Base-by-base conservation (phyloP, 306 rosid genomes). In the Prunus davidiana region DNA sequence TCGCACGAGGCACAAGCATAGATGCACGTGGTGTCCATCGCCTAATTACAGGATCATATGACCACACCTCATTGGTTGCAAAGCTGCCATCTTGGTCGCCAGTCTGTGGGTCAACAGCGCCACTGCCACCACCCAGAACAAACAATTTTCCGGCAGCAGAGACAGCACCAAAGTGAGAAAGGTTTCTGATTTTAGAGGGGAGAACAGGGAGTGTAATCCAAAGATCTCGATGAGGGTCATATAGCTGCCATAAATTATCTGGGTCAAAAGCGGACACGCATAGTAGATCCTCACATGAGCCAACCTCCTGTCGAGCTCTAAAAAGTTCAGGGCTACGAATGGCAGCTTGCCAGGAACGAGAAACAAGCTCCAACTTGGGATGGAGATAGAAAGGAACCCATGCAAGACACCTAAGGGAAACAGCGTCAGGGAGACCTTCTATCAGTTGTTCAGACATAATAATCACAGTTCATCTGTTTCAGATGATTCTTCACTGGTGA, bases 81-180 rank as follows among this genome's bases (percentile, higher is more conserved):
- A 96, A 96, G 85, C 88, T 89, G 64, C 99, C 97, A 84, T 92
- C 96, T 50, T 92, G 99, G 79, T 96, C 99, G 54, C 99, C 99
- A 2, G 99, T 95, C 82, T 81, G 84, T 24, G 97, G 99, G 81
- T 95, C 97, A 45, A 95, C 97, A 64, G 92, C 97, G 30, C 87
- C 99, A 76, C 99, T 95, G 25, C 97, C 97, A 79, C 99, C 99
- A 38, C 99, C 99, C 61, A 95, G 86, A 77, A 95, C 99, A 86
- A 89, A 95, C 82, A 92, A 80, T 84, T 92, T 95, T 78, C 99
- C 96, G 67, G 92, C 88, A 67, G 88, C 56, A 58, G 96, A 90
- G 82, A 92, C 99, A 12, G 87, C 92, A 50, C 99, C 97, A 32
- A 92, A 96, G 84, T 89, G 88, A 57, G 99, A 86, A 73, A 96